Evolutionary conservation across 768 basidiomycete genomes (phyloP).

Genomic region (Mycena indigotica): DNA sequence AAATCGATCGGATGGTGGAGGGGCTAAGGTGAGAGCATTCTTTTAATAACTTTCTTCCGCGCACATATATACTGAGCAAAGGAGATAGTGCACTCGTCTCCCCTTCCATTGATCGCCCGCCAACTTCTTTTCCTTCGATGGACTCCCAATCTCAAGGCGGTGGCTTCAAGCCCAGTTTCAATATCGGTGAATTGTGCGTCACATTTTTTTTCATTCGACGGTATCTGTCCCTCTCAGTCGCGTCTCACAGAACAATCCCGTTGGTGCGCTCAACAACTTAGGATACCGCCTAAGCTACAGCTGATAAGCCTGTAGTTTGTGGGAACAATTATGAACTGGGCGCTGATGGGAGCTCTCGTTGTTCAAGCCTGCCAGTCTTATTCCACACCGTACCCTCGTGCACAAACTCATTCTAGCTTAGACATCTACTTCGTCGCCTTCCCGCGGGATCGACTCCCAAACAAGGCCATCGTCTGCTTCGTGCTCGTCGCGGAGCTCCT

Average conservation of each 20-base stretch:
- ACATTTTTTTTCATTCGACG: neutral
- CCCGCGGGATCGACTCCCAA: slow-evolving; percentile 26
- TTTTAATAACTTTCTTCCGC: no score
- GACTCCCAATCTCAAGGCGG: neutral
- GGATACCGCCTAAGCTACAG: neutral
- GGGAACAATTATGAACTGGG: slow-evolving; percentile 1
- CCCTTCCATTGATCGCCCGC: no score
- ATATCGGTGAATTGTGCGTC: neutral
- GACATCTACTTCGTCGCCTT: slow-evolving; percentile 37
- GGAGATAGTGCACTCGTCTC: no score
- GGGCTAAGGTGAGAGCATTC: no score
- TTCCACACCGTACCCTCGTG: neutral
- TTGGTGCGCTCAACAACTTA: neutral
- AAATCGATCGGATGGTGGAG: no score
- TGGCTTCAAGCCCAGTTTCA: neutral
- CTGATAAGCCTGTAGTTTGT: neutral
- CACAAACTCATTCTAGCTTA: neutral
- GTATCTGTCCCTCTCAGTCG: neutral
- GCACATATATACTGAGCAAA: no score
- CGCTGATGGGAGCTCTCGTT: neutral
- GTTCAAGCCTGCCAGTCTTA: neutral
- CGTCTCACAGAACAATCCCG: neutral
- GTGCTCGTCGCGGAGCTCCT: slow-evolving; percentile 23
- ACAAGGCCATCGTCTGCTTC: slow-evolving; percentile 20
- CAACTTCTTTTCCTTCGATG: no score